Base-by-base conservation (phyloP, 2,329 filamentous ascomycete genomes). In the Colletotrichum tofieldiae region DNA sequence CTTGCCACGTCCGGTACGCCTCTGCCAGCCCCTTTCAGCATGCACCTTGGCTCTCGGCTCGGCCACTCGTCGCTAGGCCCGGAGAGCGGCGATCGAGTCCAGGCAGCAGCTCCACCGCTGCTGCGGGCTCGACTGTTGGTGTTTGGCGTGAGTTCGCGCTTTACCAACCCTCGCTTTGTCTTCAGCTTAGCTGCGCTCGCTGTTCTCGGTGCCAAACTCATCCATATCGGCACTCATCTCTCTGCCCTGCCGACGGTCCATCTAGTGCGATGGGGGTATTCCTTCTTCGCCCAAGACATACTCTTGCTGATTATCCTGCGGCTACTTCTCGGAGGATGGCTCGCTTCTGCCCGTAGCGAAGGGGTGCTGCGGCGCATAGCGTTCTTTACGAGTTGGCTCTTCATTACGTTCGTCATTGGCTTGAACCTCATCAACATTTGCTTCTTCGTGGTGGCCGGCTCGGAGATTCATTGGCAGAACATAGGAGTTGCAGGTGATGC, bases 381-480 rank as follows among this genome's bases (percentile, higher is more conserved):
- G 5, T 5, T n/a, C 52, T 1, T 55, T 35, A 37, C 20, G 8
- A 14, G 52, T 35, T 55, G 32, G 52, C 5, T 37, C 32, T 37
- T 55, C 6, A 18, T 55, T 9, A n/a, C 14, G 1, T 37, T 55
- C 20, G 32, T 55, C 32, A 55, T 37, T 6, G 35, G 26, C 5
- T 47, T 67, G n/a, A 68, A 68, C 41, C 5, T 56, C 49, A 35
- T 64, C 49, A n/a, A 52, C 65, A 56, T 68, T 41, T 76, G 76
- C 3, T 82, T 82, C 54, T 82, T 81, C 67, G 64, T 74, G 11
- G 77, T 81, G 12, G 76, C 80, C 0, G 80, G 81, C 23, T 77
- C 78, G 8, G 81, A 83, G 64, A 77, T 83, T 4, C 81, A 80
- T 47, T 81, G 81, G 75, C 77, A 79, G 54, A 82, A 83, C 58